Conservation (phyloP, 2,329 filamentous ascomycete species). For the Colletotrichum horii region DNA sequence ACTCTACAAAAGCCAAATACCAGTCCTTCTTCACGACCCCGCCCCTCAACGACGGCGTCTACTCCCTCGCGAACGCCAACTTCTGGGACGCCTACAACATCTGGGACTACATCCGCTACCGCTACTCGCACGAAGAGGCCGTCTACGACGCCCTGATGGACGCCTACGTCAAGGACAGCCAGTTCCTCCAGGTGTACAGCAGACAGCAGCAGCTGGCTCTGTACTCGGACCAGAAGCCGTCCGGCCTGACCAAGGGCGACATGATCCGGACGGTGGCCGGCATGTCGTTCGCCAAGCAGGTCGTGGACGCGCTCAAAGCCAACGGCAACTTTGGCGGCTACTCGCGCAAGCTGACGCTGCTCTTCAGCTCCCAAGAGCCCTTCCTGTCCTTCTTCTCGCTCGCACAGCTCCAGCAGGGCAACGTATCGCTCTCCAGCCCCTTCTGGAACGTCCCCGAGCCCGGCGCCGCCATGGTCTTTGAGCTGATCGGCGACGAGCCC, state of each 20-base stretch:
- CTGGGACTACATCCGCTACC: slow-evolving; percentile 62
- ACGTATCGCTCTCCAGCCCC: slow-evolving; percentile 53
- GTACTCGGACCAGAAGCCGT: slow-evolving; percentile 64
- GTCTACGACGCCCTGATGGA: slow-evolving; percentile 41
- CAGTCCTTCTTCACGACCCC: slow-evolving; percentile 40
- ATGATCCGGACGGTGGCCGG: slow-evolving; percentile 57
- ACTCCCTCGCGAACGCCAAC: slow-evolving; percentile 39
- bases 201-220: slow-evolving; percentile 67
- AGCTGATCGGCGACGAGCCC: slow-evolving; percentile 51
- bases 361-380: slow-evolving; percentile 60
- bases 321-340: slow-evolving; percentile 44
- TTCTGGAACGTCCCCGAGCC: slow-evolving; percentile 62
- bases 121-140: slow-evolving; percentile 55
- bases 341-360: slow-evolving; percentile 53
- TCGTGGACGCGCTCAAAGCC: slow-evolving; percentile 46
- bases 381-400: slow-evolving; percentile 61
- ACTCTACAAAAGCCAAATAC: slow-evolving; percentile 45
- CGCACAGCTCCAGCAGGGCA: slow-evolving; percentile 46
- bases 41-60: slow-evolving; percentile 39
- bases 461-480: slow-evolving; percentile 77
- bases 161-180: slow-evolving; percentile 35
- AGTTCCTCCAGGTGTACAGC: slow-evolving; percentile 68
- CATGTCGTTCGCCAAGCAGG: slow-evolving; percentile 52
- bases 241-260: slow-evolving; percentile 43
- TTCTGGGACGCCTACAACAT: slow-evolving; percentile 57